Percentiles rank a stretch among this genome's conserved stretches.
Evolutionary conservation across 169 alveolate genomes (phyloP).

Genomic region (Amoebophrya sp.): DNA sequence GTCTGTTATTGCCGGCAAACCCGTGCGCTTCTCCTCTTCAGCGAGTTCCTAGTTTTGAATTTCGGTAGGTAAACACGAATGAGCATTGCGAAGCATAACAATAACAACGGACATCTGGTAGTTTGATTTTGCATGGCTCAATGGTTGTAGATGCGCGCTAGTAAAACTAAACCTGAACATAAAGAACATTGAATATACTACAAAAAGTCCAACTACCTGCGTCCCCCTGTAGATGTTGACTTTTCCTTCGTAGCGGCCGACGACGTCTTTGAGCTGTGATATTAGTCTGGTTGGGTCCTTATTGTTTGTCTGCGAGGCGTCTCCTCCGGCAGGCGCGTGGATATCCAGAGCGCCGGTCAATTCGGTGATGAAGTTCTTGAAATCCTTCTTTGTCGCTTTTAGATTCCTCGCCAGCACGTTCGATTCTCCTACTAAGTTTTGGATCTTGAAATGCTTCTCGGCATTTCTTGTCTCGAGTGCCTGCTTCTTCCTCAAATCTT

Average conservation of each 20-base stretch:
- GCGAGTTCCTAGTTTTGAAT: neutral
- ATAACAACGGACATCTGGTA: too few species aligned
- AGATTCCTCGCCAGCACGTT: neutral
- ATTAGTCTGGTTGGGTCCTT: neutral
- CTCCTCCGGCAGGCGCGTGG: neutral
- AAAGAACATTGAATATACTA: too few species aligned
- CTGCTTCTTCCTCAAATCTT: neutral
- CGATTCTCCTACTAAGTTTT: neutral
- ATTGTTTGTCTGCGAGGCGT: neutral
- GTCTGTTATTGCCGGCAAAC: neutral
- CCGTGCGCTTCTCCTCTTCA: constrained; percentile 11
- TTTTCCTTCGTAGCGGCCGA: neutral
- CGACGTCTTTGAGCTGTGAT: neutral
- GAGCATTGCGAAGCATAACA: too few species aligned
- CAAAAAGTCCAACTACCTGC: too few species aligned
- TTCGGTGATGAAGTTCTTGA: neutral
- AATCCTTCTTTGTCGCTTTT: neutral
- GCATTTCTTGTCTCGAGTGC: neutral
- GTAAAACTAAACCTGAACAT: too few species aligned
- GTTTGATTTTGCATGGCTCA: too few species aligned
- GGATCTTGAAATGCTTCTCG: constrained; percentile 19
- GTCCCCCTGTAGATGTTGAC: neutral
- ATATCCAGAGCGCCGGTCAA: neutral
- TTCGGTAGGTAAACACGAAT: too few species aligned
- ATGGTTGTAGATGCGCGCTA: too few species aligned